These are phyloP conservation scores for Polygonum maritimum DNA, from an alignment of 148 eudicot genomes.

Conservation along the genomic window DNA sequence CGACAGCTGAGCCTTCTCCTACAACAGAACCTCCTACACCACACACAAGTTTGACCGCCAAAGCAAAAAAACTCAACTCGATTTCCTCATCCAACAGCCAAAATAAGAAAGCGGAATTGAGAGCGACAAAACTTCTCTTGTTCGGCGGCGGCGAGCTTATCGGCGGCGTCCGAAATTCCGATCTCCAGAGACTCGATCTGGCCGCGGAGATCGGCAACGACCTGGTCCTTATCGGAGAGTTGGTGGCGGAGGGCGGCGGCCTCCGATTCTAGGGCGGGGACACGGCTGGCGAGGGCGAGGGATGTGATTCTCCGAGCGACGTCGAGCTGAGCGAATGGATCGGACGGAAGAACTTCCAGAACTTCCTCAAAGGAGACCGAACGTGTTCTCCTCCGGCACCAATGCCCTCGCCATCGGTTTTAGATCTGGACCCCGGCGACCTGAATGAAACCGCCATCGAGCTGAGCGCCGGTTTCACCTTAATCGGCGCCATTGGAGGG, in stretches of 20 bases:
- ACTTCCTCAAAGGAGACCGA: constrained; percentile 72
- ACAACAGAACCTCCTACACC: constrained; percentile 59
- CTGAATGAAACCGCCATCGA: too few species aligned
- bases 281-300: constrained; percentile 87
- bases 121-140: constrained; percentile 53
- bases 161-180: constrained; percentile 37
- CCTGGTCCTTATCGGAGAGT: constrained; percentile 42
- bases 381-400: constrained; percentile 11
- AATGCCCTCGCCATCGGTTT: neutral
- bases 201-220: constrained; percentile 44
- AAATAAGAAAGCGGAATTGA: neutral
- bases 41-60: constrained; percentile 9
- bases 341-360: constrained; percentile 51
- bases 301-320: constrained; percentile 95
- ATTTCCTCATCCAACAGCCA: neutral
- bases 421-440: too few species aligned
- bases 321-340: constrained; percentile 87
- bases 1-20: constrained; percentile 55
- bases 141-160: constrained; percentile 36
- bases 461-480: too few species aligned
- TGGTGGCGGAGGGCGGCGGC: constrained; percentile 35
- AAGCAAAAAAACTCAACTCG: constrained; percentile 3
- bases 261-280: constrained; percentile 74
- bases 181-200: constrained; percentile 60
- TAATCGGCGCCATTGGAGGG: too few species aligned